phyloP scores from a whole-genome alignment of 768 basidiomycete genomes.

The Boletus rubescentipes region DNA sequence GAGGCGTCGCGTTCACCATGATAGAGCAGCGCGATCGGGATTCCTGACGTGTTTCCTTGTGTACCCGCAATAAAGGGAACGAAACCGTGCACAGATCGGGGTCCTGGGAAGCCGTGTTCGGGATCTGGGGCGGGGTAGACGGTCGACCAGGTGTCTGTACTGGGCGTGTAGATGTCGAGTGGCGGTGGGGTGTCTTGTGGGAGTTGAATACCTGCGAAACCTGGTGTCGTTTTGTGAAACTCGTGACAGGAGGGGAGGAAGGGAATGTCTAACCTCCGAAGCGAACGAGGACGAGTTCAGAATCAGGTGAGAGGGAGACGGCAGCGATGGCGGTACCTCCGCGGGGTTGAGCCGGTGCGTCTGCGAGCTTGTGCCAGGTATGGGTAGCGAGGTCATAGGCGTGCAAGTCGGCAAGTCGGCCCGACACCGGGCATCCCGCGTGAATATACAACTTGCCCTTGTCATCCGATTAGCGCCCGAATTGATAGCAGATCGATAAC shows the following conservation, averaged over 20 bases:
- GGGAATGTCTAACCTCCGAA: constrained; percentile 32
- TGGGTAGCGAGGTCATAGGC: constrained; percentile 30
- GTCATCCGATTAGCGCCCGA: neutral
- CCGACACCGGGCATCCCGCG: constrained; percentile 39
- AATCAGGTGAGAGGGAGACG: constrained; percentile 15
- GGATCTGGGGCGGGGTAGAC: constrained; percentile 27
- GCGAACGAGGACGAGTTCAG: constrained; percentile 33
- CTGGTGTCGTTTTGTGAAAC: constrained; percentile 10
- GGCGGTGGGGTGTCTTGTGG: constrained; percentile 22
- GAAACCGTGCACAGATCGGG: constrained; percentile 38
- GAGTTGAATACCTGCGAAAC: constrained; percentile 38
- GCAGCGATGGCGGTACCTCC: constrained; percentile 42
- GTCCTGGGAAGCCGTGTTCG: constrained; percentile 29
- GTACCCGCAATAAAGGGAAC: constrained; percentile 18
- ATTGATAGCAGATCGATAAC: neutral
- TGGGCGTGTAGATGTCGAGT: constrained; percentile 37
- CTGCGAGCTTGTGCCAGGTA: constrained; percentile 33
- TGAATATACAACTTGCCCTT: constrained; percentile 37
- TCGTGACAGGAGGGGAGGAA: accelerated
- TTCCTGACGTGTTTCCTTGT: neutral
- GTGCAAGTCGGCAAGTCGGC: constrained; percentile 37
- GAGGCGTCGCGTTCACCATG: constrained; percentile 39
- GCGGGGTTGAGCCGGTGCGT: constrained; percentile 38
- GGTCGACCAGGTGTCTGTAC: constrained; percentile 23
- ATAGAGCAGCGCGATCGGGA: constrained; percentile 33